Percentiles rank a stretch among this genome's conserved stretches.
Evolutionary conservation across 148 eudicot genomes (phyloP).

Genomic region (Nyssa sinensis): DNA sequence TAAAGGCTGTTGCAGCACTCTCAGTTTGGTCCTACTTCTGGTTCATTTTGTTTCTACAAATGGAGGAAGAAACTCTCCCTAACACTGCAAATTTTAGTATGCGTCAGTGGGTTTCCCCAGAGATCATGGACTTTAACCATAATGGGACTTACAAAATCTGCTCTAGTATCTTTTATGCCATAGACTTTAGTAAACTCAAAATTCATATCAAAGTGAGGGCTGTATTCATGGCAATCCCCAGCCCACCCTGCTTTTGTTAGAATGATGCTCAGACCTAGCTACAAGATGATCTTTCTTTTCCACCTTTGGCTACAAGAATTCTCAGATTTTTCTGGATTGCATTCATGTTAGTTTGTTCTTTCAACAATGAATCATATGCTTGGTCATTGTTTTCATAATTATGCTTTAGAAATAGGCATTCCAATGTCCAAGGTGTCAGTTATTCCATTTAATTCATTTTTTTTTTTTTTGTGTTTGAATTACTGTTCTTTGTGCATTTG

Average conservation of each 20-base stretch:
- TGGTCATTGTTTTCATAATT: neutral
- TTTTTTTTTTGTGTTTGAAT: neutral
- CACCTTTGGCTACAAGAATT: neutral
- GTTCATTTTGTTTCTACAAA: too few relatives aligned
- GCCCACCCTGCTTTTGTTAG: neutral
- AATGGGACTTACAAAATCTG: constrained; percentile 3
- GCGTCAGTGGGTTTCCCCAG: neutral
- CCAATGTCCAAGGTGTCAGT: neutral
- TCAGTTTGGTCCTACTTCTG: too few relatives aligned
- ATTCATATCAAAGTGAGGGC: neutral
- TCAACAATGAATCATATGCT: neutral
- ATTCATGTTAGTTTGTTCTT: neutral
- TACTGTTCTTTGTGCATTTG: neutral
- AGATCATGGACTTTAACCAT: neutral
- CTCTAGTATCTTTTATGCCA: neutral
- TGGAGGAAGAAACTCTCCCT: too few relatives aligned
- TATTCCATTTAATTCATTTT: neutral
- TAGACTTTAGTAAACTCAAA: neutral
- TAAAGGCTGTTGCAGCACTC: too few relatives aligned
- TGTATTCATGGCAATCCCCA: neutral
- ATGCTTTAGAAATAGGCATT: neutral
- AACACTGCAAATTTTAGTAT: neutral
- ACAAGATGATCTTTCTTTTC: neutral
- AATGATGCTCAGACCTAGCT: neutral
- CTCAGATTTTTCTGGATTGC: neutral